These are phyloP conservation scores for Verticillium alfalfae DNA, from an alignment of 2,329 filamentous ascomycete genomes.

Conservation along the genomic window DNA sequence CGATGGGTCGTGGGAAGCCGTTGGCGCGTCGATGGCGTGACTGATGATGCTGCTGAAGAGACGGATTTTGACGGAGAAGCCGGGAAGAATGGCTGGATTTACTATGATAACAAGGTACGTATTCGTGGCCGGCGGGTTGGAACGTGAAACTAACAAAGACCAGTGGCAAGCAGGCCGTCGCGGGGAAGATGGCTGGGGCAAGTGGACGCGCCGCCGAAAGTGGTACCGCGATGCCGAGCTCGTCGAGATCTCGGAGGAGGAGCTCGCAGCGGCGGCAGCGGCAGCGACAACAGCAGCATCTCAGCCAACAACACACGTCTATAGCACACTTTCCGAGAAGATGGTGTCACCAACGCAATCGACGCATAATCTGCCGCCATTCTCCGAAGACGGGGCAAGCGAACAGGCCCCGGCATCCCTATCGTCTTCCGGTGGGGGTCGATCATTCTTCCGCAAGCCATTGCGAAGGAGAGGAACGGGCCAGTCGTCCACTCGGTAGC, in stretches of 20 bases:
- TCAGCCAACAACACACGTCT: slow-evolving; percentile 18
- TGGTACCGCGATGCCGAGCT: slow-evolving; percentile 97
- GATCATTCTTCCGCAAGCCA: slow-evolving; percentile 34
- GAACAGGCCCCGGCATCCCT: slow-evolving; percentile 32
- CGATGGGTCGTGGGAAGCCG: slow-evolving; percentile 79
- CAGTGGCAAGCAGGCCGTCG: slow-evolving; percentile 87
- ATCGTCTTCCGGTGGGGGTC: slow-evolving; percentile 35
- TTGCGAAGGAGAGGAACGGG: slow-evolving; percentile 34
- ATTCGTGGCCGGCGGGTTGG: not conserved
- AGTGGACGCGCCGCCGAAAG: slow-evolving; percentile 88
- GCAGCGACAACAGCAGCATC: slow-evolving; percentile 4
- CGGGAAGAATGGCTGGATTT: slow-evolving; percentile 81
- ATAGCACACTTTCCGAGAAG: slow-evolving; percentile 29
- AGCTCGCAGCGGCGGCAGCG: slow-evolving; percentile 2
- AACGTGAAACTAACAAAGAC: not conserved
- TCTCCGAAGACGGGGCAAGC: slow-evolving; percentile 29
- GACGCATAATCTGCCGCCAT: slow-evolving; percentile 12
- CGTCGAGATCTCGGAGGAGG: slow-evolving; percentile 58
- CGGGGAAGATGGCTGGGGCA: slow-evolving; percentile 84
- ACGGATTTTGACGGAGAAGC: slow-evolving; percentile 52
- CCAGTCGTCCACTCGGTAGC: slow-evolving; percentile 13
- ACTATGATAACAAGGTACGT: slow-evolving; percentile 90
- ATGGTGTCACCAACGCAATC: slow-evolving; percentile 23
- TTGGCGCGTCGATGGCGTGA: slow-evolving; percentile 79
- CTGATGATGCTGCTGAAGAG: slow-evolving; percentile 40